These are phyloP conservation scores for Colletotrichum coccodes DNA, from an alignment of 2,329 filamentous ascomycete species.

Conservation along the genomic window DNA sequence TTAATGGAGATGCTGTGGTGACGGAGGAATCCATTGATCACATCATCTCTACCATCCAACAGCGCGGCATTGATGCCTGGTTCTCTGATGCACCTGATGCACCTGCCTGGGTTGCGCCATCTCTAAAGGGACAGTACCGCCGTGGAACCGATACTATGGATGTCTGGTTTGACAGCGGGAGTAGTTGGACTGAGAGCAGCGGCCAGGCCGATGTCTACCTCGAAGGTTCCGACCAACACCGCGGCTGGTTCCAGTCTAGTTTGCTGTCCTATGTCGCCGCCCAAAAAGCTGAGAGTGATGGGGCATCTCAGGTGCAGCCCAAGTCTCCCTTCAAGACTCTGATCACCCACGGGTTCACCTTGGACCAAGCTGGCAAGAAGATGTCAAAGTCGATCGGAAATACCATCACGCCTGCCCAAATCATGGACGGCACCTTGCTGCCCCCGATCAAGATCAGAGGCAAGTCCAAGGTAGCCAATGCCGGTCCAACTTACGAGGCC, in stretches of 20 bases:
- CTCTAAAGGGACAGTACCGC: slow-evolving; percentile 69
- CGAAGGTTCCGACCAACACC: slow-evolving; percentile 95
- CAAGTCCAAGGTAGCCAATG: slow-evolving; percentile 55
- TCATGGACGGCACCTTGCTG: slow-evolving; percentile 85
- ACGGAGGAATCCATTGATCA: slow-evolving; percentile 83
- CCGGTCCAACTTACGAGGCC: slow-evolving; percentile 65
- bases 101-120: slow-evolving; percentile 77
- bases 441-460: slow-evolving; percentile 73
- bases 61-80: slow-evolving; percentile 91
- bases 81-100: slow-evolving; percentile 87
- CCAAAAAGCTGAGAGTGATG: slow-evolving; percentile 51
- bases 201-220: slow-evolving; percentile 85
- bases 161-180: slow-evolving; percentile 99
- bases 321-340: slow-evolving; percentile 83
- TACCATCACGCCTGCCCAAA: slow-evolving; percentile 80
- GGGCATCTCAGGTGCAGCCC: slow-evolving; percentile 39
- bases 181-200: slow-evolving; percentile 79
- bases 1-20: slow-evolving; percentile 79
- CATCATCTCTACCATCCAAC: slow-evolving; percentile 81
- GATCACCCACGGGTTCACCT: slow-evolving; percentile 95
- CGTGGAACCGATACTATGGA: slow-evolving; percentile 97
- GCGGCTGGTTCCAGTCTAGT: slow-evolving; percentile 98
- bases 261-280: slow-evolving; percentile 85
- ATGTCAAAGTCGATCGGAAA: slow-evolving; percentile 99
- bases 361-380: slow-evolving; percentile 91